Conservation (phyloP, 1,139 yeast genomes). For the Geotrichum bryndzae region DNA sequence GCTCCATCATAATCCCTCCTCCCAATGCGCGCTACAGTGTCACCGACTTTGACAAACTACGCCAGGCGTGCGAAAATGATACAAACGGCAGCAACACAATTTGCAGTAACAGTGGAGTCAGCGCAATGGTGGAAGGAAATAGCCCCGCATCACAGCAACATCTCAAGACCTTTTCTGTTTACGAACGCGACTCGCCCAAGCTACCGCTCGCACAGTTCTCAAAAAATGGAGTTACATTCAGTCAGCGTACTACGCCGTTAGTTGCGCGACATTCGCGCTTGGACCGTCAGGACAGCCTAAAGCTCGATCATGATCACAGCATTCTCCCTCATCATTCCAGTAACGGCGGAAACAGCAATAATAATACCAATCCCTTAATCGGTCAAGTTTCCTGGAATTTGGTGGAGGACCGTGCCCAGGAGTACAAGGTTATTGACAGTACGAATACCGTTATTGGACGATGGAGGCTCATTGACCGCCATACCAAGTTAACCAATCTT, state of each 20-base stretch:
- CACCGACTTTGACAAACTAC: not conserved
- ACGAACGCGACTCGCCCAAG: constrained; percentile 6
- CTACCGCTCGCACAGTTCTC: constrained; percentile 4
- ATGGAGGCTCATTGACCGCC: constrained; percentile 3
- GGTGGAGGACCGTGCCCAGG: constrained; percentile 1
- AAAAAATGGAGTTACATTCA: constrained; percentile 6
- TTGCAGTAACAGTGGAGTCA: not conserved
- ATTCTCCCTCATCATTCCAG: not conserved
- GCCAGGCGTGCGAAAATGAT: not conserved
- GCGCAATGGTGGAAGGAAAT: not conserved
- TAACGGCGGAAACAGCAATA: not conserved
- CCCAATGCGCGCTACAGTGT: not conserved
- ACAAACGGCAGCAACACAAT: not conserved
- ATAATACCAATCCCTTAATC: not conserved
- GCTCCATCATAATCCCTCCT: not conserved
- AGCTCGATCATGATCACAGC: not conserved
- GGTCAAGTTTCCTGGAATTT: constrained; percentile 10
- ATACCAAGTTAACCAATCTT: not conserved
- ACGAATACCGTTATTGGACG: constrained; percentile 5
- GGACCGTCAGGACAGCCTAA: not conserved
- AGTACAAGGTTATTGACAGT: constrained; percentile 2
- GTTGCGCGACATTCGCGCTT: constrained; percentile 3
- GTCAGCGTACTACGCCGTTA: constrained; percentile 9
- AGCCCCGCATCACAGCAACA: not conserved
- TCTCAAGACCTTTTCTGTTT: not conserved